These are phyloP conservation scores for Metschnikowia aberdeeniae DNA, from an alignment of 805 yeast genomes.

Conservation along the genomic window DNA sequence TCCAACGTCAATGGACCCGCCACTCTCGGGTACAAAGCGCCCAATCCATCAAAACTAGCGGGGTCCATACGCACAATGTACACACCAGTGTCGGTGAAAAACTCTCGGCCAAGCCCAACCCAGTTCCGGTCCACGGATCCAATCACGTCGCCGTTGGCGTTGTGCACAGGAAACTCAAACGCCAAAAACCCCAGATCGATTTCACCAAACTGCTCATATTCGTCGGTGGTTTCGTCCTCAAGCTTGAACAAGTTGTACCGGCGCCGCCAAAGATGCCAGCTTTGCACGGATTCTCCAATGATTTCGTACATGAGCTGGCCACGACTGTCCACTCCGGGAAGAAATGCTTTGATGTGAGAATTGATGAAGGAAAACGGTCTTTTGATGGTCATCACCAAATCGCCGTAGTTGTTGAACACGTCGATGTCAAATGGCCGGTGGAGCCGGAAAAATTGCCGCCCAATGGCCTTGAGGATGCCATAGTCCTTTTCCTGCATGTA, in stretches of 20 bases:
- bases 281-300: conserved; percentile 85
- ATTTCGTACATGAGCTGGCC: conserved; percentile 39
- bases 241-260: conserved; percentile 72
- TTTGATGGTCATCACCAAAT: conserved; percentile 57
- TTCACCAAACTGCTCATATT: conserved; percentile 74
- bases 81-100: conserved; percentile 93
- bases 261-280: conserved; percentile 95
- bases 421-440: conserved; percentile 86
- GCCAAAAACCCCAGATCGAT: conserved; percentile 85
- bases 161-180: conserved; percentile 76
- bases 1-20: conserved; percentile 61
- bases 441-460: conserved; percentile 76
- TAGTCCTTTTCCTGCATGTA: conserved; percentile 78
- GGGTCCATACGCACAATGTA: conserved; percentile 84
- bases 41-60: conserved; percentile 57
- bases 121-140: conserved; percentile 88
- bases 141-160: conserved; percentile 53
- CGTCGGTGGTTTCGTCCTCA: conserved; percentile 37
- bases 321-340: conserved; percentile 48
- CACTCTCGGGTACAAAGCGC: conserved; percentile 46
- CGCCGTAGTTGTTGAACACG: conserved; percentile 61
- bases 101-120: conserved; percentile 91
- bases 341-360: conserved; percentile 71
- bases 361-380: conserved; percentile 87
- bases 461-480: conserved; percentile 62